Evolutionary conservation across 2,329 filamentous ascomycete species (phyloP), one percentile per base, ranked within the genome.

Genomic region (Trichoderma polysporum): DNA sequence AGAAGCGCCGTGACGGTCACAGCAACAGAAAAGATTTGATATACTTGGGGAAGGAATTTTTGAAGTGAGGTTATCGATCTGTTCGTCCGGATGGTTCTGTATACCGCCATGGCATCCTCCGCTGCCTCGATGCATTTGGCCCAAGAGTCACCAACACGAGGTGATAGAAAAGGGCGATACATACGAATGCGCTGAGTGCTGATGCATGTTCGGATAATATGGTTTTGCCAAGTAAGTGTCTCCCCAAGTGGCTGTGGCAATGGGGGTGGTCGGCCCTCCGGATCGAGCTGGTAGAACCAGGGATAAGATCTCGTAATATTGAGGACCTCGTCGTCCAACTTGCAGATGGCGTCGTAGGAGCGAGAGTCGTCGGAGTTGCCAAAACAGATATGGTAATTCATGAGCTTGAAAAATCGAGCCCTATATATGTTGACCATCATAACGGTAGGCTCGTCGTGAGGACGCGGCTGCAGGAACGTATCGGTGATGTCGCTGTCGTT

Each of bases 111-210:
- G 15, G 68, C 31, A 29, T 69, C 68, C 6, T 53, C 47, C 19
- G 69, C 70, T 4, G 69, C 69, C 2, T 66, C 62, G 12, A 69
- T 69, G 54, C 66, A 68, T 50, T 66, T 69, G 1, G 57, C 41
- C 69, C 69, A 70, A 13, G 68, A 60, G 9, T 64, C 50, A 8
- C 58, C 69, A 8, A 66, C 37, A 13, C 57, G 52, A n/a, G 37
- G 19, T 1, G 54, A 56, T 10, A 71, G 61, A 3, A 68, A 69
- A 0, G 66, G 69, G 2, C 70, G 66, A 22, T 69, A 68, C 69
- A 71, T 69, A n/a, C 69, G 70, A n/a, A 71, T 69, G 25, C 70
- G 68, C 60, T 71, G 70, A 1, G 68, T 70, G 57, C 68, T 66
- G 33, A 71, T 69, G 53, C 69, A 70, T 1, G 69, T 69, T 27